Base-by-base conservation (phyloP, 2,329 filamentous ascomycete species). In the Cladobotryum mycophilum region DNA sequence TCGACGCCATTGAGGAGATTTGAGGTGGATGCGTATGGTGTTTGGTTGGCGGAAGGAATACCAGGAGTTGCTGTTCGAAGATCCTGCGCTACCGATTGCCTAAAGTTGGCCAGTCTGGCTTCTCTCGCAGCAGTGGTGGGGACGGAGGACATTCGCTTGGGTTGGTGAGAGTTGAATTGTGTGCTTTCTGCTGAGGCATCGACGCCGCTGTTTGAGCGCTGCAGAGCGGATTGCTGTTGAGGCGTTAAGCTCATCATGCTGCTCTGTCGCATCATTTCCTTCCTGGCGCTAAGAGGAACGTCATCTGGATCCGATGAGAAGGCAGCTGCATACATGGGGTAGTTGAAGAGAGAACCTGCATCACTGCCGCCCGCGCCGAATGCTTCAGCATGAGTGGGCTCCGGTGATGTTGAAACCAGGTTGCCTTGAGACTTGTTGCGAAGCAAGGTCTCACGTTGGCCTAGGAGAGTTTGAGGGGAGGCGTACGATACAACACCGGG, bases 221-320 rank as follows among this genome's bases (percentile, higher is more conserved):
- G 48, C 25, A 60, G 56, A 14, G 53, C 55, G 12, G 25, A 30
- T 30, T 56, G 56, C 5, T 57, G 55, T n/a, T 64, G 58, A 61
- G 57, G 46, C 11, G 60, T 58, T 38, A 63, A 66, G 38, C 58
- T 59, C 55, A 69, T 64, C 44, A 71, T 55, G 59, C 73, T 77
- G 55, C 64, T 74, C 40, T 79, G 76, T 33, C 79, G 80, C 49
- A 87, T 80, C 25, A 86, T 66, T 42, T 79, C 70, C 49, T 77
- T 78, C 41, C 87, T 82, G 59, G 86, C 80, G 40, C 81, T 85
- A 15, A 93, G 74, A 0, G 88, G 84, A 57, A 92, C 74, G 50
- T 90, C 80, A 53, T 91, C 88, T 1, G 76, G 71, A 56, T 81
- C 78, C 15, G 71, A 61, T 17, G 63, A 64, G 8, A 63, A 53